Conservation (phyloP, 73 alveolate genomes). For the Tetrahymena thermophila region DNA sequence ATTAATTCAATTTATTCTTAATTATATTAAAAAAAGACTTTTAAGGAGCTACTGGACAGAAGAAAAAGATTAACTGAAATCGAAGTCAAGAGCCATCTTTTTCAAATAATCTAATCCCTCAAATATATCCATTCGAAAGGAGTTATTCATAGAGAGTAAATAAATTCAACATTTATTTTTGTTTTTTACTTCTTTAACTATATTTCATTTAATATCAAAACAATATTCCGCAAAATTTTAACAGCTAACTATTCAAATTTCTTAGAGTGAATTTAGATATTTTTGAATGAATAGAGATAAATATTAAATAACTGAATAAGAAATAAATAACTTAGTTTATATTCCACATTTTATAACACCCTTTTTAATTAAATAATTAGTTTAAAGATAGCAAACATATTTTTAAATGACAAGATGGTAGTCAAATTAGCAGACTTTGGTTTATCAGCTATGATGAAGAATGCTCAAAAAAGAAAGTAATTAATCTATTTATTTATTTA, state of each 20-base stretch:
- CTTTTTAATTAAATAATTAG: not conserved
- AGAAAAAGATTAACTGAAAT: conserved; percentile 72
- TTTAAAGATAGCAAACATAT: conserved; percentile 67
- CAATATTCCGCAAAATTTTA: not conserved
- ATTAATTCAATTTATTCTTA: not conserved
- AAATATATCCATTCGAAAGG: conserved; percentile 62
- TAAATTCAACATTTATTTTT: not conserved
- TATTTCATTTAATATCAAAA: not conserved
- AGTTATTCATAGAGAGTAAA: conserved; percentile 73
- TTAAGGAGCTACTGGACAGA: conserved; percentile 67
- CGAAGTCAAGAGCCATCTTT: conserved; percentile 70
- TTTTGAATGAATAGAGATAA: not conserved
- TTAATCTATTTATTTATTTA: not conserved
- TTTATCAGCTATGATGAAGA: conserved; percentile 54
- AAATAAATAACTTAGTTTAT: not conserved
- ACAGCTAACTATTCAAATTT: not conserved
- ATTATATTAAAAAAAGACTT: conserved; percentile 55
- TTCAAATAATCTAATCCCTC: conserved; percentile 59
- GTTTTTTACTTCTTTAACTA: not conserved
- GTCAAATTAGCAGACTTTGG: conserved; percentile 76
- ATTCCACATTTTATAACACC: not conserved
- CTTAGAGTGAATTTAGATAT: not conserved
- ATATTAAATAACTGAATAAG: not conserved
- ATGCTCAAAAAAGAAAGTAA: conserved; percentile 66
- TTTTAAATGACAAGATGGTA: conserved; percentile 64